These are phyloP conservation scores for Starmerella riodocensis DNA, from an alignment of 805 yeast species.

Conservation along the genomic window DNA sequence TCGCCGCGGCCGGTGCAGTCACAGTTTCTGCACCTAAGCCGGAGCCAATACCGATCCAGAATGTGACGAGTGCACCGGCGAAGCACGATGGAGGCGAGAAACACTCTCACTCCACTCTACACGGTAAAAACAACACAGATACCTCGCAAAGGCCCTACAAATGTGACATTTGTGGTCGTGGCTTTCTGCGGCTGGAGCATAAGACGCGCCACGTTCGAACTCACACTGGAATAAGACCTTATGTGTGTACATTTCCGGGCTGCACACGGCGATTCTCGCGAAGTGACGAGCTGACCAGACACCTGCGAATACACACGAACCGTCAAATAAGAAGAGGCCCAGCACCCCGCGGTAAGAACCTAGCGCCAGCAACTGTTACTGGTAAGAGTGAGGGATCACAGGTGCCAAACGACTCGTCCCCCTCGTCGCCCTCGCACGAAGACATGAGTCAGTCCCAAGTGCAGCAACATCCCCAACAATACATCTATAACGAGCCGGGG, in stretches of 20 bases:
- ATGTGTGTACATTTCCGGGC: slow-evolving; percentile 62
- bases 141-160: slow-evolving; percentile 55
- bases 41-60: slow-evolving; percentile 3
- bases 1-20: background rate
- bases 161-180: slow-evolving; percentile 73
- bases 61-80: slow-evolving; percentile 4
- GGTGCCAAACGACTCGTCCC: background rate
- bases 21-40: slow-evolving; percentile 1
- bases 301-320: slow-evolving; percentile 57
- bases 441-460: too few species aligned
- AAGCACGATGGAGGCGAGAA: slow-evolving; percentile 1
- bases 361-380: slow-evolving; percentile 15
- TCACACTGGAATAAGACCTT: slow-evolving; percentile 90
- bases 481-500: too few species aligned
- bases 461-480: background rate
- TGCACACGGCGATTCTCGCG: slow-evolving; percentile 70
- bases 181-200: slow-evolving; percentile 79
- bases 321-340: slow-evolving; percentile 16
- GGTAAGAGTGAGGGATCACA: too few species aligned
- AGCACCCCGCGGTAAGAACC: slow-evolving; percentile 14
- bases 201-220: slow-evolving; percentile 85
- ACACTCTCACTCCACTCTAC: background rate
- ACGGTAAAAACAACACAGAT: slow-evolving; percentile 8
- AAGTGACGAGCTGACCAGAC: slow-evolving; percentile 77
- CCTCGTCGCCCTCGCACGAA: background rate